Evolutionary conservation across 2,329 filamentous ascomycete genomes (phyloP), one percentile per base, ranked within the genome.

Genomic region (Ophiocordyceps australis): DNA sequence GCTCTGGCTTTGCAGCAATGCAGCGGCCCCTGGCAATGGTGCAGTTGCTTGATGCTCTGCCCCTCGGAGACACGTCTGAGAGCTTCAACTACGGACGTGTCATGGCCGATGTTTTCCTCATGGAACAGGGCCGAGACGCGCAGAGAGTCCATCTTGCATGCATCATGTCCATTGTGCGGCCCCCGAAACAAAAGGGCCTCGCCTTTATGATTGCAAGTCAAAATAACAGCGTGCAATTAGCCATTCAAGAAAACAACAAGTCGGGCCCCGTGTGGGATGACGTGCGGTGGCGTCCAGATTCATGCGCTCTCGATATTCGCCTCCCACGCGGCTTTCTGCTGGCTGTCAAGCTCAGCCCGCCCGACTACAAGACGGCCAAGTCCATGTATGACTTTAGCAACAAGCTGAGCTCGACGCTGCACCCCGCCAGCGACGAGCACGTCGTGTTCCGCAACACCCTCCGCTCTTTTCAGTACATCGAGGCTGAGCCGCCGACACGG

Each of bases 371-470:
- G 32, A 72, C 67, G 33, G 51, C 92, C 9, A 85, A 75, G 69
- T 77, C 71, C 38, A 81, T 91, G 48, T 81, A 83, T 35, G 81
- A 92, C 31, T 86, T 91, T 44, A 80, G 77, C 15, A 66, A 65
- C 35, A 81, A 78, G 39, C 69, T 86, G 3, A 75, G 83, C 40
- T 61, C 63, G 15, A 78, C 70, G 26, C 57, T 92, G 22, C 69
- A 70, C 19, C 69, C 73, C 6, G 65, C 70, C 21, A 58, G 61
- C 17, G 76, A 80, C 27, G 85, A 94, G 49, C 58, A 57, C 3
- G 49, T 76, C 29, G 59, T 77, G 3, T 82, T 80, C 43, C 69
- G 74, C 38, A 63, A 68, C 7, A 72, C 66, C 2, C 54, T 93
- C 7, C 68, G 69, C 23, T 66, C 74, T 15, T 81, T 91, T 35